These are phyloP conservation scores for Inga laurina DNA, from an alignment of 306 rosid species.

Conservation along the genomic window DNA sequence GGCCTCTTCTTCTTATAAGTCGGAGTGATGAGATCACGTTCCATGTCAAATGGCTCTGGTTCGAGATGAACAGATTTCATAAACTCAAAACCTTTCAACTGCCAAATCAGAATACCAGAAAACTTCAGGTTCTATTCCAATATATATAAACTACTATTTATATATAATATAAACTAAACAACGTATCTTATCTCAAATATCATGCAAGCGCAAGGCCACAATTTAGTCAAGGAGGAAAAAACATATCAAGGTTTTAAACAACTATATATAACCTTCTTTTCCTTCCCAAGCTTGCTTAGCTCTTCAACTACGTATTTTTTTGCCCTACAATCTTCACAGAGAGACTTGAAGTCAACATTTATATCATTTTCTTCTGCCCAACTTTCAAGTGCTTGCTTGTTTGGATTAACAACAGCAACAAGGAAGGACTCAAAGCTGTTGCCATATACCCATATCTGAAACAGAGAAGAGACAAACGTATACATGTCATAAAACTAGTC, in stretches of 20 bases:
- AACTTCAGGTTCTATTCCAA: slow-evolving; percentile 28
- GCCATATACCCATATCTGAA: slow-evolving; percentile 92
- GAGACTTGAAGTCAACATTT: slow-evolving; percentile 56
- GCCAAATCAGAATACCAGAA: slow-evolving; percentile 36
- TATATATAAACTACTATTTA: not conserved
- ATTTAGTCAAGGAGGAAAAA: not conserved
- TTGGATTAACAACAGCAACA: slow-evolving; percentile 74
- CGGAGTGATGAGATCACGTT: slow-evolving; percentile 87
- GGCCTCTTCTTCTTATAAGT: slow-evolving; percentile 92
- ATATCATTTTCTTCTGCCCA: slow-evolving; percentile 75
- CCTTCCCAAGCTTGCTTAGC: slow-evolving; percentile 69
- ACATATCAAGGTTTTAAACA: slow-evolving; percentile 1
- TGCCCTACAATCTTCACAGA: slow-evolving; percentile 64
- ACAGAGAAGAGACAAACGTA: slow-evolving; percentile 11
- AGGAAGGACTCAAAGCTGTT: slow-evolving; percentile 89
- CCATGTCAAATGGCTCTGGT: slow-evolving; percentile 87
- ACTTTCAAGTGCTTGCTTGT: slow-evolving; percentile 52
- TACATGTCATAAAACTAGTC: slow-evolving; percentile 2
- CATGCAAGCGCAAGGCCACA: not conserved
- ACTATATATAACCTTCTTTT: slow-evolving; percentile 62
- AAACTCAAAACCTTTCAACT: slow-evolving; percentile 92
- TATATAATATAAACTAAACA: not conserved
- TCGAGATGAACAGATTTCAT: slow-evolving; percentile 80
- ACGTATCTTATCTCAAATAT: not conserved
- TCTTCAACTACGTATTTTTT: slow-evolving; percentile 61